Conservation (phyloP, 345 rosid genomes). For the Pugionium cornutum region DNA sequence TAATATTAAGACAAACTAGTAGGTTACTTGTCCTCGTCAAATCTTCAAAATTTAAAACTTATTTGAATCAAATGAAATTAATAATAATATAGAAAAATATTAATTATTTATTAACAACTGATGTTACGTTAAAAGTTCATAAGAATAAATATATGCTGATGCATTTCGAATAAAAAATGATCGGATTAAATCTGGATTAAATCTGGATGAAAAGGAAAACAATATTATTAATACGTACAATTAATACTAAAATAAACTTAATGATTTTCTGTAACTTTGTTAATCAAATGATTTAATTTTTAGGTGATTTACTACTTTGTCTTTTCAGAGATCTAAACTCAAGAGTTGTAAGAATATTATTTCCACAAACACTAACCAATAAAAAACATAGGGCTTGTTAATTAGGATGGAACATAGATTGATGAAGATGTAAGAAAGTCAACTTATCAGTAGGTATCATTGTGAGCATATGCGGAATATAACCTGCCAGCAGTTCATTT, state of each 20-base stretch:
- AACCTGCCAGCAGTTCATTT: not conserved
- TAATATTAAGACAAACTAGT: no score
- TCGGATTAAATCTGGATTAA: no score
- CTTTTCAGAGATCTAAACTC: not conserved
- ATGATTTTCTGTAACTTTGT: not conserved
- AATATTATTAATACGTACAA: not conserved
- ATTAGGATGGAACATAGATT: not conserved
- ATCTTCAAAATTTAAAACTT: no score
- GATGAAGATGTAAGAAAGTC: conserved; percentile 26
- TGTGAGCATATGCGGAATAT: conserved; percentile 23
- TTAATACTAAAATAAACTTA: no score
- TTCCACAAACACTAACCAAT: not conserved
- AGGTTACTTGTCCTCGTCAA: no score
- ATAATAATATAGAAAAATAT: no score
- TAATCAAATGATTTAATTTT: not conserved
- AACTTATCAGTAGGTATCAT: conserved; percentile 28
- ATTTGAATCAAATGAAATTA: no score
- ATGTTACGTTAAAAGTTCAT: no score
- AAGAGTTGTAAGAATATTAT: not conserved
- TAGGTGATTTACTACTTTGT: not conserved
- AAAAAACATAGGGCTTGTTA: not conserved
- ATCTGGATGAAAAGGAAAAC: not conserved
- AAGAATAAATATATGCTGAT: no score
- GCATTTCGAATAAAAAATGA: no score
- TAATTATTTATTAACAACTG: no score